These are phyloP conservation scores for Pestalotiopsis sp. DNA, from an alignment of 2,329 filamentous ascomycete species.

Conservation along the genomic window DNA sequence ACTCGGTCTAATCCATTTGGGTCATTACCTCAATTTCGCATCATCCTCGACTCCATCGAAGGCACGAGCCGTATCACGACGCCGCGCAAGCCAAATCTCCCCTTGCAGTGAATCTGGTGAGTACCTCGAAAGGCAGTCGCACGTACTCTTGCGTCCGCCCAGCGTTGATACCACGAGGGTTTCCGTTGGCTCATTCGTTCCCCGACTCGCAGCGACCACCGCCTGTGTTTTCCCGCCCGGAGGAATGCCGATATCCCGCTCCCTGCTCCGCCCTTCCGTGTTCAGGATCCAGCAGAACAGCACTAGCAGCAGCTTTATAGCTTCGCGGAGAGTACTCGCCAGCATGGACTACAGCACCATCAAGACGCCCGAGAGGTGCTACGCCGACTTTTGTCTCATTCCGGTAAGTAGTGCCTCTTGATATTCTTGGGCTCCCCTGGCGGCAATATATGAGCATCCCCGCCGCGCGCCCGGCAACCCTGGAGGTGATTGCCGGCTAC, in stretches of 20 bases:
- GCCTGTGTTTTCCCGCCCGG: not conserved
- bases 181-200: no score
- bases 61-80: no score
- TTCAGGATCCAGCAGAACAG: not conserved
- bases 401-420: slow-evolving; percentile 55
- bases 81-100: no score
- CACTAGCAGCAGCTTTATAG: not conserved
- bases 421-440: not conserved
- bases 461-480: not conserved
- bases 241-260: not conserved
- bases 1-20: no score
- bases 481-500: not conserved
- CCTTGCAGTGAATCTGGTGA: no score
- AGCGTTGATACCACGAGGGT: no score
- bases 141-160: no score
- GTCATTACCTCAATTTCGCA: no score
- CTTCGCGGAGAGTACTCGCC: not conserved
- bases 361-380: slow-evolving; percentile 73
- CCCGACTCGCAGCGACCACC: not conserved
- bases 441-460: not conserved
- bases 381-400: slow-evolving; percentile 89
- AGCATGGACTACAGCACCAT: slow-evolving; percentile 45
- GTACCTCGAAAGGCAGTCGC: no score
- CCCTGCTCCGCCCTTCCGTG: not conserved
- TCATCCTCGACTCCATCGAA: no score